Conservation (phyloP, 2,329 filamentous ascomycete genomes). For the Trichoderma asperellum region DNA sequence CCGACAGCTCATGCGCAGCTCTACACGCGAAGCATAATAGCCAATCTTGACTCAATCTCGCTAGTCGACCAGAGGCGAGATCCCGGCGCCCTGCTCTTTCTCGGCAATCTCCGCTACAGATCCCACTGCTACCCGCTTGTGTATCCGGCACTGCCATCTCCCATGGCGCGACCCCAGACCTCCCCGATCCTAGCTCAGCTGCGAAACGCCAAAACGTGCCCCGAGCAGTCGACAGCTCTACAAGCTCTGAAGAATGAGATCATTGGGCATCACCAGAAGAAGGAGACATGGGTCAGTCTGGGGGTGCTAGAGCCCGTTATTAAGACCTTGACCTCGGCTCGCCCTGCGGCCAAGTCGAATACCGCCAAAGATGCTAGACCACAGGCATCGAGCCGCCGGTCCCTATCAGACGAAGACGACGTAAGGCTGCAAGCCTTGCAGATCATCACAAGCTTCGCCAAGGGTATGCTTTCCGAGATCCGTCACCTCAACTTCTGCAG, state of each 20-base stretch:
- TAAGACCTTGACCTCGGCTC: constrained; percentile 48
- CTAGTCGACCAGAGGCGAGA: neutral
- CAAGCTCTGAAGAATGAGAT: constrained; percentile 84
- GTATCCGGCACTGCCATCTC: constrained; percentile 28
- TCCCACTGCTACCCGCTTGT: constrained; percentile 11
- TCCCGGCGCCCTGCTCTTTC: neutral
- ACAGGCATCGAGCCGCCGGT: constrained; percentile 40
- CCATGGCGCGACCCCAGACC: constrained; percentile 59
- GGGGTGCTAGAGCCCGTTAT: constrained; percentile 68
- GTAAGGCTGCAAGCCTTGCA: constrained; percentile 78
- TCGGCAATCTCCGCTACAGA: constrained; percentile 16
- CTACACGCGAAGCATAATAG: neutral
- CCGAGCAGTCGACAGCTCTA: constrained; percentile 64
- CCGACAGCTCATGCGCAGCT: neutral
- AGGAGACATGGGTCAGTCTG: constrained; percentile 73
- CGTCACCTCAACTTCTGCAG: neutral
- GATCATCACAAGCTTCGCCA: constrained; percentile 81
- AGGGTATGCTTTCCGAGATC: constrained; percentile 59
- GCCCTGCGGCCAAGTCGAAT: constrained; percentile 41
- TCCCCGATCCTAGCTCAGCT: constrained; percentile 62
- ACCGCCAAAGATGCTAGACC: constrained; percentile 47
- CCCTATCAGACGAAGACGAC: constrained; percentile 65
- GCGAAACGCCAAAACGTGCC: constrained; percentile 54
- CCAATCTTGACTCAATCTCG: neutral
- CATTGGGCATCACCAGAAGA: constrained; percentile 84